Percentiles rank a stretch among this genome's conserved stretches.
phyloP scores from a whole-genome alignment of 768 basidiomycete species.

The Grammothele lineata region DNA sequence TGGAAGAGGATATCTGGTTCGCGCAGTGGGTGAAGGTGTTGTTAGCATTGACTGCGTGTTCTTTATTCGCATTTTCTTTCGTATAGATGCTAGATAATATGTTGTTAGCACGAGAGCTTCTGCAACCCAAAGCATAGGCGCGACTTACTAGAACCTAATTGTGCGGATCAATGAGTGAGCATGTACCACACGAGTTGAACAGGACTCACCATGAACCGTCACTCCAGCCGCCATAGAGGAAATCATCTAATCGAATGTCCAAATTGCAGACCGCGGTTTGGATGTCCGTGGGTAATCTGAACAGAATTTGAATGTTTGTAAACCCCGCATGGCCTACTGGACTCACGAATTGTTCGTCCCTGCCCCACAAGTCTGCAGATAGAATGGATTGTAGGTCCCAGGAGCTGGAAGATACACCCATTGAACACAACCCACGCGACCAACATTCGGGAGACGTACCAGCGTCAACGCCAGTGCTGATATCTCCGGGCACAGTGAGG shows the following conservation, averaged over 20 bases:
- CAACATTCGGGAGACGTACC: background rate
- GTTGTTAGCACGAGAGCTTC: too few relatives aligned
- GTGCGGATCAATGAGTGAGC: too few relatives aligned
- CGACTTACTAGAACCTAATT: background rate
- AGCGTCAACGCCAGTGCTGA: conserved; percentile 4
- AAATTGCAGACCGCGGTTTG: conserved; percentile 13
- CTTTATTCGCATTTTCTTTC: conserved; percentile 6
- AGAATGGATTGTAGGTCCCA: conserved; percentile 2
- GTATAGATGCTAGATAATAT: conserved; percentile 8
- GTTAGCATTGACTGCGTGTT: conserved; percentile 11
- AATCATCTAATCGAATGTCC: conserved; percentile 15
- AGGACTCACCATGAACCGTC: conserved; percentile 11
- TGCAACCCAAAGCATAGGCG: too few relatives aligned
- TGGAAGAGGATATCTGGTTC: background rate
- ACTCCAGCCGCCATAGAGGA: conserved; percentile 8
- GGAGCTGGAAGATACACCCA: background rate
- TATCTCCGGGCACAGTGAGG: background rate
- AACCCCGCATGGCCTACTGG: background rate
- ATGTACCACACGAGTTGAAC: too few relatives aligned
- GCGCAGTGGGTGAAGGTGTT: conserved; percentile 16
- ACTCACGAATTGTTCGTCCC: conserved; percentile 11
- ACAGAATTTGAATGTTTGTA: too few relatives aligned
- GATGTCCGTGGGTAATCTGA: conserved; percentile 10
- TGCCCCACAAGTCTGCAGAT: conserved; percentile 6
- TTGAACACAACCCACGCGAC: background rate